phyloP scores from a whole-genome alignment of 306 rosid species.

The Vigna reflexopilosa region DNA sequence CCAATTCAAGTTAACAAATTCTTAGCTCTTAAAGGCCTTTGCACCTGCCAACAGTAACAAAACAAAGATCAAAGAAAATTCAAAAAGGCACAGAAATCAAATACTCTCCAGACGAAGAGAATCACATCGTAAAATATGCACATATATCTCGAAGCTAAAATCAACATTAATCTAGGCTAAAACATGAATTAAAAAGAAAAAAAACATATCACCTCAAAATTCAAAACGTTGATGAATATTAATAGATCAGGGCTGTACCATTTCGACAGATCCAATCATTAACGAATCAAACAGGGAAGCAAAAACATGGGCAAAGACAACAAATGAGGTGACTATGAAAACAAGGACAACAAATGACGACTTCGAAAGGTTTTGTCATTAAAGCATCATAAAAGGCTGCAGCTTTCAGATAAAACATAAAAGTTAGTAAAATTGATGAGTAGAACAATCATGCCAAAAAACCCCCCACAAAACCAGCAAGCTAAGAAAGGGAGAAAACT shows the following conservation, averaged over 20 bases:
- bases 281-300: neutral
- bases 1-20: constrained; percentile 24
- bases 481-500: neutral
- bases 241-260: constrained; percentile 2
- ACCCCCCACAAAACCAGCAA: neutral
- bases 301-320: neutral
- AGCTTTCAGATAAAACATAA: neutral
- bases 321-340: neutral
- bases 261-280: constrained; percentile 12
- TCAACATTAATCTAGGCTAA: neutral
- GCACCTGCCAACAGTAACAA: constrained; percentile 45
- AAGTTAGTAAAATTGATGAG: neutral
- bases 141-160: neutral
- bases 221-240: neutral
- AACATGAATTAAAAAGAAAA: neutral
- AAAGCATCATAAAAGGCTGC: constrained; percentile 26
- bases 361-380: neutral
- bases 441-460: neutral
- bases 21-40: neutral
- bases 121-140: constrained; percentile 11
- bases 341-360: neutral
- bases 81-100: neutral
- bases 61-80: constrained; percentile 23
- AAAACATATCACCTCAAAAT: neutral
- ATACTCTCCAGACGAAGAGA: neutral